These are phyloP conservation scores for Xylaria multiplex DNA, from an alignment of 2,329 filamentous ascomycete species.

Conservation along the genomic window DNA sequence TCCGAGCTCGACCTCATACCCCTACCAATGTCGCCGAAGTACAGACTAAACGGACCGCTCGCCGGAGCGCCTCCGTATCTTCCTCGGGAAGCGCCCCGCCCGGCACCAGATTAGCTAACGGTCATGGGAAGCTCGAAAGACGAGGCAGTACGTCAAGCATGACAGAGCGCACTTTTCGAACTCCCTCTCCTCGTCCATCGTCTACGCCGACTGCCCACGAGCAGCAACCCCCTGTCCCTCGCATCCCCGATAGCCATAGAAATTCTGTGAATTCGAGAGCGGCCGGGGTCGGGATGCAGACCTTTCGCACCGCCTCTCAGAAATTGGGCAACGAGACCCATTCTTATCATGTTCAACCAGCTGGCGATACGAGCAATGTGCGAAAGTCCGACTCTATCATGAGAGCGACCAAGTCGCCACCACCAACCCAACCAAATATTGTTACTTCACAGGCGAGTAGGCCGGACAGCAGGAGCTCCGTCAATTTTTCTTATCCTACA, in stretches of 20 bases:
- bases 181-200: slow-evolving; percentile 69
- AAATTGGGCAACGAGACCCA: slow-evolving; percentile 56
- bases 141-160: slow-evolving; percentile 81
- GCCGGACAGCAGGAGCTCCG: slow-evolving; percentile 60
- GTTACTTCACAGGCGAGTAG: slow-evolving; percentile 51
- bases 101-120: slow-evolving; percentile 51
- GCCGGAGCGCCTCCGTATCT: slow-evolving; percentile 76
- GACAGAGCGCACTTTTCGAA: slow-evolving; percentile 88
- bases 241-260: slow-evolving; percentile 63
- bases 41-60: slow-evolving; percentile 85
- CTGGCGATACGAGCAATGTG: slow-evolving; percentile 57
- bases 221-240: slow-evolving; percentile 78
- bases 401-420: slow-evolving; percentile 50
- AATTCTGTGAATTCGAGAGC: slow-evolving; percentile 53
- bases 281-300: slow-evolving; percentile 57
- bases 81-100: slow-evolving; percentile 66
- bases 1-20: slow-evolving; percentile 79
- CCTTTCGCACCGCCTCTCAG: slow-evolving; percentile 65
- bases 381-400: slow-evolving; percentile 58
- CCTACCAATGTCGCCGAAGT: slow-evolving; percentile 84
- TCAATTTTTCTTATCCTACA: slow-evolving; percentile 69
- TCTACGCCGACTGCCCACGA: slow-evolving; percentile 52
- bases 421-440: slow-evolving; percentile 42
- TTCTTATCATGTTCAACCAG: slow-evolving; percentile 61
- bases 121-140: slow-evolving; percentile 63